phyloP scores from a whole-genome alignment of 805 yeast species.

The Pichia ethanolica region DNA sequence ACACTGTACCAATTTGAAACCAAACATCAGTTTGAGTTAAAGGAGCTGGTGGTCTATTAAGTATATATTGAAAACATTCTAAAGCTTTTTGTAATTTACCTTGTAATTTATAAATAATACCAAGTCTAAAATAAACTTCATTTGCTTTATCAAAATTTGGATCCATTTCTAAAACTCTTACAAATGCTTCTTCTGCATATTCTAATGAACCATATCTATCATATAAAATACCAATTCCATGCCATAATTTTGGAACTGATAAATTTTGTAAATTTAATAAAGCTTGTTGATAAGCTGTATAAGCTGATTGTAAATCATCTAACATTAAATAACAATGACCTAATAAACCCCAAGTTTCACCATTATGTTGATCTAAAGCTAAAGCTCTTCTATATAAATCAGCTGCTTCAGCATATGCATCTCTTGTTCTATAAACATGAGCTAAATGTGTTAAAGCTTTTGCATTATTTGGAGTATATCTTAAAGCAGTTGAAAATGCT shows the following conservation, averaged over 20 bases:
- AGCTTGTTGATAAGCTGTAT: constrained; percentile 95
- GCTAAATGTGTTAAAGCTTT: constrained; percentile 83
- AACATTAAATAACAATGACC: constrained; percentile 97
- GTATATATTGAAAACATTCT: constrained; percentile 90
- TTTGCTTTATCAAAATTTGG: constrained; percentile 94
- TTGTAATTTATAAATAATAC: constrained; percentile 94
- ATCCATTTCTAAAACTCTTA: constrained; percentile 90
- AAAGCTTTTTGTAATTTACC: constrained; percentile 78
- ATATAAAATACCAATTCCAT: constrained; percentile 93
- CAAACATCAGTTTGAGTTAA: constrained; percentile 94
- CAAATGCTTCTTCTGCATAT: constrained; percentile 98
- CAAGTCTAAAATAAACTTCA: constrained; percentile 92
- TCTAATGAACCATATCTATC: constrained; percentile 94
- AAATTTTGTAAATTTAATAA: constrained; percentile 85
- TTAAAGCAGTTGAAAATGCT: constrained; percentile 81
- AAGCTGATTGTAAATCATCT: constrained; percentile 92
- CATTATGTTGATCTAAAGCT: constrained; percentile 74
- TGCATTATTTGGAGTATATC: constrained; percentile 79
- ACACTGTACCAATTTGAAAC: constrained; percentile 96
- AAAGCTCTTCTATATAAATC: constrained; percentile 87
- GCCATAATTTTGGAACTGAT: constrained; percentile 96
- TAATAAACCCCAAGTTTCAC: constrained; percentile 94
- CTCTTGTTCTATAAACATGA: constrained; percentile 79
- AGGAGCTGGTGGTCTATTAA: constrained; percentile 90
- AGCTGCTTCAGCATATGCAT: constrained; percentile 89